phyloP scores from a whole-genome alignment of 2,329 filamentous ascomycete species.

The Hirsutella rhossiliensis region DNA sequence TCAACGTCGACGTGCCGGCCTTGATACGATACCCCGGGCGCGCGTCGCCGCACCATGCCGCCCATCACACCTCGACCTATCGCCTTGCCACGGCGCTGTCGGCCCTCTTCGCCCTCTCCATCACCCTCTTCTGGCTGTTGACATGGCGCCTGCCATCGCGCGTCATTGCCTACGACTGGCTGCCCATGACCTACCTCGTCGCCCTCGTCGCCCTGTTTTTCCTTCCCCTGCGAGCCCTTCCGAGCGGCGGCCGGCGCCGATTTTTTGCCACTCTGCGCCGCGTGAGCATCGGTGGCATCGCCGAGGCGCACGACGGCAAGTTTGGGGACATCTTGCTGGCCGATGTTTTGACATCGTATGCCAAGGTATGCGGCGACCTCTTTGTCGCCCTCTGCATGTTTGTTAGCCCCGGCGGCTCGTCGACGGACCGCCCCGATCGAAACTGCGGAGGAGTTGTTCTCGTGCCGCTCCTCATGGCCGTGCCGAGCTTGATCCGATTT shows the following conservation, averaged over 20 bases:
- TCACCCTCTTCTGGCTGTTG: constrained; percentile 72
- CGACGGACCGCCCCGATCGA: constrained; percentile 71
- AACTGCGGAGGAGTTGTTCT: constrained; percentile 67
- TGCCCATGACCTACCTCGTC: constrained; percentile 75
- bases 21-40: constrained; percentile 79
- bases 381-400: constrained; percentile 92
- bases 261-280: constrained; percentile 67
- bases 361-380: constrained; percentile 81
- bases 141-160: constrained; percentile 58
- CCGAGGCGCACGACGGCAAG: constrained; percentile 76
- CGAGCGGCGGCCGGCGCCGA: constrained; percentile 59
- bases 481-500: constrained; percentile 77
- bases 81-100: constrained; percentile 71
- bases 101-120: constrained; percentile 55
- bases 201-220: constrained; percentile 60
- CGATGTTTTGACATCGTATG: constrained; percentile 89
- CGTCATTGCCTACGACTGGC: constrained; percentile 69
- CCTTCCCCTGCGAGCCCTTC: constrained; percentile 56
- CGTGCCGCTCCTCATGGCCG: constrained; percentile 72
- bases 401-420: constrained; percentile 55
- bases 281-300: constrained; percentile 74
- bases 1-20: constrained; percentile 76
- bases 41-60: constrained; percentile 53
- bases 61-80: constrained; percentile 76
- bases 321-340: constrained; percentile 91